Percentiles rank a stretch among this genome's conserved stretches.
Conservation (phyloP, 2,329 filamentous ascomycete genomes). For the Bipolaris bicolor region DNA sequence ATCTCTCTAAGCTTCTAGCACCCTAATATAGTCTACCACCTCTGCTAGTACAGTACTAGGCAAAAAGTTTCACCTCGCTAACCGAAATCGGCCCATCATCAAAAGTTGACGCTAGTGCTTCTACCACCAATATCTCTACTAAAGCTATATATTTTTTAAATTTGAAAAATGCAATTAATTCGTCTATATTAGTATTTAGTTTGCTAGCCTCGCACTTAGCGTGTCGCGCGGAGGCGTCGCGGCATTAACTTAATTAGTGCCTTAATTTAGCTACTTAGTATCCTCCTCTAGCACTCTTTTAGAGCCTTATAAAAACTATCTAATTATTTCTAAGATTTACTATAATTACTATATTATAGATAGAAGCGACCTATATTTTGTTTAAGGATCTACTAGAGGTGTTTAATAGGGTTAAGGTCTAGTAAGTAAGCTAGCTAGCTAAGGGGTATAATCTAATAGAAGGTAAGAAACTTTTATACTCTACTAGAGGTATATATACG, state of each 20-base stretch:
- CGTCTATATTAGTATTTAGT: too few relatives aligned
- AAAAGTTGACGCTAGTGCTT: too few relatives aligned
- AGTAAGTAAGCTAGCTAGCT: slow-evolving; percentile 29
- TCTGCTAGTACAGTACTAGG: too few relatives aligned
- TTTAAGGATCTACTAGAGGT: slow-evolving; percentile 32
- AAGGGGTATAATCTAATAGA: slow-evolving; percentile 21
- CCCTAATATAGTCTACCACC: too few relatives aligned
- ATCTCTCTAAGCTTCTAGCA: too few relatives aligned
- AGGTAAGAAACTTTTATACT: slow-evolving; percentile 12
- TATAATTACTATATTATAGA: slow-evolving; percentile 22
- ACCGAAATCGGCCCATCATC: too few relatives aligned
- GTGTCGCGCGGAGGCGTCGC: background rate
- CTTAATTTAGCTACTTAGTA: background rate
- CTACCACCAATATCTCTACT: too few relatives aligned
- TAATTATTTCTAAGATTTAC: slow-evolving; percentile 9
- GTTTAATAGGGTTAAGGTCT: slow-evolving; percentile 40
- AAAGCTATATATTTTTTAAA: too few relatives aligned
- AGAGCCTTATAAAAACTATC: slow-evolving; percentile 20
- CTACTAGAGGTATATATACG: background rate
- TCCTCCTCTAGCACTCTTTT: slow-evolving; percentile 12
- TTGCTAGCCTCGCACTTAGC: background rate
- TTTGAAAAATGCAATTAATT: too few relatives aligned
- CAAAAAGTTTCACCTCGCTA: too few relatives aligned
- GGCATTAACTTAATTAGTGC: background rate
- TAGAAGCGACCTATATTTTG: slow-evolving; percentile 21